Evolutionary conservation across 1,284 basidiomycete species (phyloP), one percentile per base, ranked within the genome.

Genomic region (Ustilago sp.): DNA sequence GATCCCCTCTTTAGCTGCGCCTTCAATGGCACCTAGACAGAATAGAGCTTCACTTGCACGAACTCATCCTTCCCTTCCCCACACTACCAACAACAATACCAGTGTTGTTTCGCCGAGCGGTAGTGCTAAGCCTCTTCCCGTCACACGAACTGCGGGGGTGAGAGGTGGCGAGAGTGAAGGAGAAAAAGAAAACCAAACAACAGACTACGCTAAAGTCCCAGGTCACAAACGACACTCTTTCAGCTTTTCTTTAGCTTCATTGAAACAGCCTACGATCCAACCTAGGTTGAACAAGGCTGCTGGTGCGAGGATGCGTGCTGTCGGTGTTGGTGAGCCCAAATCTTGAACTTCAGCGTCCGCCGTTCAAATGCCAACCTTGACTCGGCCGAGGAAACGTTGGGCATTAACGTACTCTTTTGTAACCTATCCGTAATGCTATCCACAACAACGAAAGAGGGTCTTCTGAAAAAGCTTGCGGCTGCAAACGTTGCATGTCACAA

Each of bases 1-100:
- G 12, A 62, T 81, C 32, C 55, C 80, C 5, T 74, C 79, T 5
- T 63, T 81, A 4, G 62, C 62, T 11, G 59, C 71, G 7, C 80
- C 80, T 2, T 31, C 47, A 3, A 35, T 82, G 0, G 41, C 57
- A 2, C 80, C 80, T 5, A 50, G 80, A 12, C 41, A 59, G 50
- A 82, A 80, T 47, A 57, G 65, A 12, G 62, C 71, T 2, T 64
- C 61, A 35, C 65, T 74, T 3, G 71, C 71, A 8, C 52, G 71
- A 65, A 19, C 62, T 6, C 41, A 8, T 0, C 56, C 59, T 13
- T 56, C 55, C 11, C n/a, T 45, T 1, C 17, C 19, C 43, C 36
- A 38, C 5, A 48, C 8, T 9, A 48, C 8, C 19, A 2, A 17
- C 38, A 11, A 13, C 19, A 39, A 28, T 43, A 17, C 43, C 61